A percentile compares a stretch with the other conserved stretches of the same genome.
Evolutionary conservation across 2,329 filamentous ascomycete species (phyloP).

Genomic region (Alternaria dauci): DNA sequence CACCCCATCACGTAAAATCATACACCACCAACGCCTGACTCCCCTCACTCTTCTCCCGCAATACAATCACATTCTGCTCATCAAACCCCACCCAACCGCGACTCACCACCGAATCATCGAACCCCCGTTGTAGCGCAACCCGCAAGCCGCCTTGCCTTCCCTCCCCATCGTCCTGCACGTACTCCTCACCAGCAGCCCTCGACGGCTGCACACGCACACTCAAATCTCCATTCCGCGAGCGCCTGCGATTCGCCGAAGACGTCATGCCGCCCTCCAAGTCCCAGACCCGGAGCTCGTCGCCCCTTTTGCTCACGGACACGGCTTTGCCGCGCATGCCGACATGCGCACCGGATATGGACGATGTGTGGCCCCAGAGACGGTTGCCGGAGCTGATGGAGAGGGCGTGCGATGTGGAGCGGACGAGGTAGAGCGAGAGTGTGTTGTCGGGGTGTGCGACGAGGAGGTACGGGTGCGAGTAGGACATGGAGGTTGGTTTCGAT

Average conservation of each 20-base stretch:
- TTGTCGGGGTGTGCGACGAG: conserved; percentile 87
- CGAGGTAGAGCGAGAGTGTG: conserved; percentile 82
- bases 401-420: conserved; percentile 72
- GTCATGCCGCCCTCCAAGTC: conserved; percentile 78
- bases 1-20: conserved; percentile 73
- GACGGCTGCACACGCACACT: conserved; percentile 64
- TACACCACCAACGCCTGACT: conserved; percentile 82
- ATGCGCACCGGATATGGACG: conserved; percentile 84
- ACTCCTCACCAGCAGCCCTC: conserved; percentile 22
- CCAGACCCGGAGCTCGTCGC: conserved; percentile 78
- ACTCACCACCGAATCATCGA: conserved; percentile 55
- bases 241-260: conserved; percentile 54
- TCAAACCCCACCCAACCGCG: conserved; percentile 83
- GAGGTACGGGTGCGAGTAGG: conserved; percentile 80
- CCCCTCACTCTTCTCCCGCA: conserved; percentile 74
- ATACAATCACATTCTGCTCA: conserved; percentile 87
- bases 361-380: conserved; percentile 90
- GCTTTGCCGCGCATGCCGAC: conserved; percentile 86
- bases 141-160: conserved; percentile 43
- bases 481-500: conserved; percentile 59
- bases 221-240: conserved; percentile 55
- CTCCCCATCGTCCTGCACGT: conserved; percentile 33
- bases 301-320: conserved; percentile 84
- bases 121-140: conserved; percentile 45
- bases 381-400: conserved; percentile 77